Evolutionary conservation across 768 basidiomycete genomes (phyloP).

Genomic region (Lactarius vividus): DNA sequence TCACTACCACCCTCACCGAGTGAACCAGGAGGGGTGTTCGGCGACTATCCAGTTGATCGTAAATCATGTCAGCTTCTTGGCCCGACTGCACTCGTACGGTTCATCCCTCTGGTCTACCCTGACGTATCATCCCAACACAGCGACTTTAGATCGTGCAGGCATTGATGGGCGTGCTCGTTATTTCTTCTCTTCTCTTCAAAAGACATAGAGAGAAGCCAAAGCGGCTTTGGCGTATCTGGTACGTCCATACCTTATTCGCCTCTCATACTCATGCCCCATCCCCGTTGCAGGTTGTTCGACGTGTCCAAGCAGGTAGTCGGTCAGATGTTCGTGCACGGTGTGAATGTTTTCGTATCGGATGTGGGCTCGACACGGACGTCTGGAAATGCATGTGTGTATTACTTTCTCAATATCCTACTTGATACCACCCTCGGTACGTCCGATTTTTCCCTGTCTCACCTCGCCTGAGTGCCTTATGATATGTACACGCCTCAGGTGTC

Average conservation of each 20-base stretch:
- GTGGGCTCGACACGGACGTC: constrained; percentile 65
- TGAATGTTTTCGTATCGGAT: constrained; percentile 78
- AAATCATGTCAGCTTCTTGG: constrained; percentile 46
- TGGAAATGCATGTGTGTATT: constrained; percentile 86
- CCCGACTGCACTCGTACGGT: constrained; percentile 45
- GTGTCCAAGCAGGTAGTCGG: constrained; percentile 90
- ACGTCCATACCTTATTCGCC: constrained; percentile 28
- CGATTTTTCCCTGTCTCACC: not conserved
- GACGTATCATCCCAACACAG: constrained; percentile 12
- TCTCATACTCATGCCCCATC: not conserved
- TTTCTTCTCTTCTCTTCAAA: constrained; percentile 83
- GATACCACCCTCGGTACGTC: constrained; percentile 86
- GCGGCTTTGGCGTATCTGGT: constrained; percentile 94
- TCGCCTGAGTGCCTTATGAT: not conserved
- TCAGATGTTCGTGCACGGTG: constrained; percentile 75
- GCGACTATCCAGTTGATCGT: constrained; percentile 42
- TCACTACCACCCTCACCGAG: not conserved
- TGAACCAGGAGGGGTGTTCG: constrained; percentile 28
- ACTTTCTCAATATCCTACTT: constrained; percentile 89
- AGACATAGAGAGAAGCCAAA: constrained; percentile 81
- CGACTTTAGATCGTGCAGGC: constrained; percentile 69
- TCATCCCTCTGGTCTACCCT: not conserved
- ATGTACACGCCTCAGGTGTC: constrained; percentile 56
- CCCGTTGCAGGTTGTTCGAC: constrained; percentile 76
- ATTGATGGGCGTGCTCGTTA: constrained; percentile 88